A percentile compares a stretch with the other conserved stretches of the same genome.
Evolutionary conservation across 192 early-diverging fungal genomes (phyloP).

Genomic region (Radiomyces spectabilis): DNA sequence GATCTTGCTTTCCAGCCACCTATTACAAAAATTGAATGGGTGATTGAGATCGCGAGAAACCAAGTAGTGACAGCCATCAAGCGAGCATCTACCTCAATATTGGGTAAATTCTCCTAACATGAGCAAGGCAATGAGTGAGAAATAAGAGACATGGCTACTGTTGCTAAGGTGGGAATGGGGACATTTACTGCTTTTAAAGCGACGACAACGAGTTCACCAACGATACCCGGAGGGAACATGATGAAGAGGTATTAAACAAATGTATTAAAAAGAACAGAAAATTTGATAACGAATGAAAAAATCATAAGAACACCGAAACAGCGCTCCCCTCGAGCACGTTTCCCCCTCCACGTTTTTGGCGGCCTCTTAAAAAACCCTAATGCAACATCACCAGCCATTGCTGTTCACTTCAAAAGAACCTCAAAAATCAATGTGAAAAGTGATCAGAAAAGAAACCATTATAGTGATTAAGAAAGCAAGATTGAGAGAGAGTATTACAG

Average conservation of each 20-base stretch:
- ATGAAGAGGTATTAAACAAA: too few relatives aligned
- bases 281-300: background rate
- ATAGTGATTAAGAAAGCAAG: background rate
- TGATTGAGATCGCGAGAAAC: background rate
- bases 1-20: constrained; percentile 35
- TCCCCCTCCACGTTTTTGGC: too few relatives aligned
- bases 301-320: too few relatives aligned
- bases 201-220: constrained; percentile 28
- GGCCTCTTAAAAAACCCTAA: too few relatives aligned
- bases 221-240: constrained; percentile 2
- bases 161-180: background rate
- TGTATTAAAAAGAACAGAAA: background rate
- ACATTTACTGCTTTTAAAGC: constrained; percentile 29
- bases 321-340: too few relatives aligned
- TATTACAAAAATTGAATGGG: background rate
- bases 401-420: too few relatives aligned
- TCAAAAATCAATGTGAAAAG: too few relatives aligned
- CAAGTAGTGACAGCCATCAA: background rate
- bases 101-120: constrained; percentile 5
- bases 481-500: background rate
- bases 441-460: too few relatives aligned
- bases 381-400: too few relatives aligned
- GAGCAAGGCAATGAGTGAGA: background rate
- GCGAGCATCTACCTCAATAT: background rate
- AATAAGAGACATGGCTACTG: background rate